These are phyloP conservation scores for Omphalea diandra DNA, from an alignment of 441 rosid genomes.

Conservation along the genomic window DNA sequence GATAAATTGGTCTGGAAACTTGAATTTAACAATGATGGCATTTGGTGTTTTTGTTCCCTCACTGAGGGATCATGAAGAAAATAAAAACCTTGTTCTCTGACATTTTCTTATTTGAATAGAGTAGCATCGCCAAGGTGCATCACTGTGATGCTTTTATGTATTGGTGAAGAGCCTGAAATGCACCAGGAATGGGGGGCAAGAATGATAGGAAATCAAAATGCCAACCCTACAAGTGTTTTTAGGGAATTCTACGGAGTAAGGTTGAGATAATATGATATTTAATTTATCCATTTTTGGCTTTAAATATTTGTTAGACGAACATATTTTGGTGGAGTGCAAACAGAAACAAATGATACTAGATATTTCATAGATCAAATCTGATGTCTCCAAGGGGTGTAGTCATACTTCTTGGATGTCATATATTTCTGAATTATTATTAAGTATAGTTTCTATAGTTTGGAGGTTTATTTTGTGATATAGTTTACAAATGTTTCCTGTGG, in stretches of 20 bases:
- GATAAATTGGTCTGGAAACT: background rate
- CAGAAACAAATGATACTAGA: background rate
- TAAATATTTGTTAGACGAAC: background rate
- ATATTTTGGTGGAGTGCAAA: background rate
- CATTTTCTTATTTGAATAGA: background rate
- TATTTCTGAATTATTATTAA: background rate
- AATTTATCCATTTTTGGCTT: background rate
- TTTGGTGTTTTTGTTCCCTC: background rate
- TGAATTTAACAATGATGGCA: background rate
- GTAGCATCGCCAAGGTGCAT: background rate
- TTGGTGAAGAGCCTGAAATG: background rate
- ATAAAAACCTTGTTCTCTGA: background rate
- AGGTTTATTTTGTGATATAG: background rate
- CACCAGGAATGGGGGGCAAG: background rate
- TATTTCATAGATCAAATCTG: background rate
- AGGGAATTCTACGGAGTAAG: background rate
- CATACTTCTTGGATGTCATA: background rate
- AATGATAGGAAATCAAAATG: background rate
- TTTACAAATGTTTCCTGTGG: conserved; percentile 9
- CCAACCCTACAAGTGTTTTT: background rate
- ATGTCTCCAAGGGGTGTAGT: background rate
- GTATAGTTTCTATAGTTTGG: background rate
- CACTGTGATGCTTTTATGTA: background rate
- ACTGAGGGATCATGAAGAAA: background rate
- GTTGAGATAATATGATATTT: background rate